Percentiles rank a stretch among this genome's conserved stretches.
Evolutionary conservation across 148 eudicot species (phyloP).

Genomic region (Silene conica): DNA sequence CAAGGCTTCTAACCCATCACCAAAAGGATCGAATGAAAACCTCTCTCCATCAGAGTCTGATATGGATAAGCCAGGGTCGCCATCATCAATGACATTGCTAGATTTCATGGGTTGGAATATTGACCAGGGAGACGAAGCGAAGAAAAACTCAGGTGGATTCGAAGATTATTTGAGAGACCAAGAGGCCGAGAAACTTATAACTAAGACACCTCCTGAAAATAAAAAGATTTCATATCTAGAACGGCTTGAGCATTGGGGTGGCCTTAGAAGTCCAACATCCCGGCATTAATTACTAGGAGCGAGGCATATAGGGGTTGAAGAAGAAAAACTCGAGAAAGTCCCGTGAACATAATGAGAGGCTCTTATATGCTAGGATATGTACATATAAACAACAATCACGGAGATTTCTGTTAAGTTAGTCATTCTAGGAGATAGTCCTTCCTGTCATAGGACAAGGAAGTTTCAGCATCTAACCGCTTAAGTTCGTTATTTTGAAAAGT

Average conservation of each 20-base stretch:
- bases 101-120: slow-evolving; percentile 81
- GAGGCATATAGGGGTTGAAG: slow-evolving; percentile 1
- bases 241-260: slow-evolving; percentile 57
- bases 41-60: slow-evolving; percentile 18
- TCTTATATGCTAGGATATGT: slow-evolving; percentile 28
- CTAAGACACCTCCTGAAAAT: slow-evolving; percentile 32
- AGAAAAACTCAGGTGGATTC: slow-evolving; percentile 28
- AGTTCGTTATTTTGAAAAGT: slow-evolving; percentile 17
- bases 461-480: slow-evolving; percentile 25
- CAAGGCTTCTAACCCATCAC: slow-evolving; percentile 32
- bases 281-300: slow-evolving; percentile 34
- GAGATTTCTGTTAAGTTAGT: slow-evolving; percentile 31
- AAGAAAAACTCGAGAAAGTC: slow-evolving; percentile 5
- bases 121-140: slow-evolving; percentile 43
- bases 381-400: slow-evolving; percentile 20
- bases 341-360: not conserved
- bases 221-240: slow-evolving; percentile 55
- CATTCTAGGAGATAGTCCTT: slow-evolving; percentile 36
- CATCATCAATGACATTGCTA: slow-evolving; percentile 55
- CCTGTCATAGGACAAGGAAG: slow-evolving; percentile 39
- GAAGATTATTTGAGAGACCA: slow-evolving; percentile 27
- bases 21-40: slow-evolving; percentile 26
- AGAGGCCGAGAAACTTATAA: slow-evolving; percentile 15
- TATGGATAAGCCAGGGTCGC: slow-evolving; percentile 35
- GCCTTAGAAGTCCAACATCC: slow-evolving; percentile 66